Conservation (phyloP, 2,329 filamentous ascomycete genomes). For the Bipolaris sorokiniana region DNA sequence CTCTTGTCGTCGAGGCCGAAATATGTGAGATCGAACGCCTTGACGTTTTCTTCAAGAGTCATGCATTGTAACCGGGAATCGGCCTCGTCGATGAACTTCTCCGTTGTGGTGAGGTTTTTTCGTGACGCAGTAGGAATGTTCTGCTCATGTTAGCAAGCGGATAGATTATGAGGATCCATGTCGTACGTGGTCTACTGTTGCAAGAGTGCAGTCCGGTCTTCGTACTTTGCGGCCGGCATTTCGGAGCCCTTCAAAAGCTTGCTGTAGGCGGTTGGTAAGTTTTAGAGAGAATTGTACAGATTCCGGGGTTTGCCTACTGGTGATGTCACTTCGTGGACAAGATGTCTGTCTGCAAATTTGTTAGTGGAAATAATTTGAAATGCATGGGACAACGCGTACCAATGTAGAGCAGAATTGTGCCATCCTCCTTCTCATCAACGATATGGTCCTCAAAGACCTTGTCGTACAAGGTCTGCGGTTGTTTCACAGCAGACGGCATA, state of each 20-base stretch:
- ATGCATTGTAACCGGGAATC: constrained; percentile 93
- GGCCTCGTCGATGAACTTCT: constrained; percentile 90
- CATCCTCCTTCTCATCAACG: constrained; percentile 93
- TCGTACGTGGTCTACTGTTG: constrained; percentile 93
- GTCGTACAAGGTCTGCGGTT: constrained; percentile 89
- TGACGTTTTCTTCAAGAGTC: constrained; percentile 96
- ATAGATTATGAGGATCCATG: background rate
- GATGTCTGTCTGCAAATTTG: constrained; percentile 74
- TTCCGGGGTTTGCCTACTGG: constrained; percentile 63
- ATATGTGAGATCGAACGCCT: constrained; percentile 94
- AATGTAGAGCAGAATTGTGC: constrained; percentile 91
- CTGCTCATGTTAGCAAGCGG: constrained; percentile 53
- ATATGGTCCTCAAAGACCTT: constrained; percentile 96
- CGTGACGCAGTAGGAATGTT: constrained; percentile 92
- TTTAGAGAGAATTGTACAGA: background rate
- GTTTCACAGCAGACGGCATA: constrained; percentile 77
- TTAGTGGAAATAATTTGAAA: constrained; percentile 27
- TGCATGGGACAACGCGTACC: constrained; percentile 61
- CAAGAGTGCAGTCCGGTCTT: constrained; percentile 94
- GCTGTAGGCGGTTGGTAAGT: constrained; percentile 58
- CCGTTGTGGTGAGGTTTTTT: constrained; percentile 92
- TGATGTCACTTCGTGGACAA: constrained; percentile 98
- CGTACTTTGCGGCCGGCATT: constrained; percentile 88
- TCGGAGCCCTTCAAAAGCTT: constrained; percentile 95
- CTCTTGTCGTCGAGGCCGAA: constrained; percentile 96